Percentiles rank a stretch among this genome's conserved stretches.
phyloP scores from a whole-genome alignment of 2,329 filamentous ascomycete genomes.

The Lachnellula arida region DNA sequence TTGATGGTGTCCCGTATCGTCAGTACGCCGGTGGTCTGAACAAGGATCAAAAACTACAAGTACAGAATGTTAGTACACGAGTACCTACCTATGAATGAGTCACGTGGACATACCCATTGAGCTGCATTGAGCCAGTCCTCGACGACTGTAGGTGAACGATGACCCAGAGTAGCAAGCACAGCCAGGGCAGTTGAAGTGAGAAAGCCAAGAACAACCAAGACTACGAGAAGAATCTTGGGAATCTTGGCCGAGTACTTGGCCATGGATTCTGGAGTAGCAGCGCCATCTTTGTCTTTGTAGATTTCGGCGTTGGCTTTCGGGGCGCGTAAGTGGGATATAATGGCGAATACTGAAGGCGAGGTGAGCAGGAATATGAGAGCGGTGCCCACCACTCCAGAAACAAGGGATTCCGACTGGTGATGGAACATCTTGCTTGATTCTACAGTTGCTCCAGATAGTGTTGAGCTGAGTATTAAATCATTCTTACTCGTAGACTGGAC shows the following conservation, averaged over 20 bases:
- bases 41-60: slow-evolving; percentile 45
- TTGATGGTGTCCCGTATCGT: slow-evolving; percentile 47
- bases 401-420: slow-evolving; percentile 39
- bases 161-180: slow-evolving; percentile 44
- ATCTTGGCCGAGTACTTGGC: slow-evolving; percentile 56
- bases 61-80: slow-evolving; percentile 15
- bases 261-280: slow-evolving; percentile 59
- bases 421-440: slow-evolving; percentile 51
- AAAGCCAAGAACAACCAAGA: slow-evolving; percentile 51
- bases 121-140: slow-evolving; percentile 57
- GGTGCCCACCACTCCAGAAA: slow-evolving; percentile 28
- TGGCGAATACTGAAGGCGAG: slow-evolving; percentile 35
- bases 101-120: slow-evolving; percentile 55
- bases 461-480: too few species aligned
- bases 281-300: slow-evolving; percentile 68
- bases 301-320: slow-evolving; percentile 35
- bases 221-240: slow-evolving; percentile 50
- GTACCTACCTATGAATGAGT: not conserved
- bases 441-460: not conserved
- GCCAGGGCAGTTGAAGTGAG: slow-evolving; percentile 52
- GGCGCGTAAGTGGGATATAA: slow-evolving; percentile 33
- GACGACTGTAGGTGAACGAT: slow-evolving; percentile 39
- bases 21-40: slow-evolving; percentile 48
- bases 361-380: slow-evolving; percentile 35
- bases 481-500: too few species aligned